phyloP scores from a whole-genome alignment of 2,329 filamentous ascomycete genomes.

The Annulohypoxylon truncatum region DNA sequence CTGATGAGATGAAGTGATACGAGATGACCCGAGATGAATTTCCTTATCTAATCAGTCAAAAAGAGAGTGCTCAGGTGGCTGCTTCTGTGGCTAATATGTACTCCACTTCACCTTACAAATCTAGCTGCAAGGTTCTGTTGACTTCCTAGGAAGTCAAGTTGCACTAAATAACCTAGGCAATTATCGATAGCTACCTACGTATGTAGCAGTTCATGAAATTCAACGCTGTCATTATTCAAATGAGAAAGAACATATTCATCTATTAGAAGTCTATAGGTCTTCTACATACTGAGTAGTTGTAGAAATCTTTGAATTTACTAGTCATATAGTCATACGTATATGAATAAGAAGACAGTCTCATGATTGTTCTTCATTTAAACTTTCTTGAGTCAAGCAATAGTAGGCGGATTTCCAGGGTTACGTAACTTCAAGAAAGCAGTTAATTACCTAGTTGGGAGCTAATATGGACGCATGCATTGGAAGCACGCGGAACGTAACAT shows the following conservation, averaged over 20 bases:
- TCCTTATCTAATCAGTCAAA: slow-evolving; percentile 31
- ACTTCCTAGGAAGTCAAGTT: background rate
- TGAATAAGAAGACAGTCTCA: slow-evolving; percentile 7
- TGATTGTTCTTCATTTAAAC: slow-evolving; percentile 3
- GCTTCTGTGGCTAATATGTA: slow-evolving; percentile 1
- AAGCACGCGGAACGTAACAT: background rate
- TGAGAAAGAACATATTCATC: no score
- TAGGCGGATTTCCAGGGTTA: background rate
- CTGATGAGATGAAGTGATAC: slow-evolving; percentile 31
- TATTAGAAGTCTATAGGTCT: no score
- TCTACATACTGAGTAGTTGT: background rate
- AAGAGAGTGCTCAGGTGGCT: slow-evolving; percentile 14
- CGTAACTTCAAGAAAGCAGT: background rate
- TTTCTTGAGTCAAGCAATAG: slow-evolving; percentile 25
- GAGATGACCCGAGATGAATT: slow-evolving; percentile 13
- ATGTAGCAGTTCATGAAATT: no score
- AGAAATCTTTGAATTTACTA: no score
- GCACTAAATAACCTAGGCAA: slow-evolving; percentile 3
- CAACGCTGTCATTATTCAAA: background rate
- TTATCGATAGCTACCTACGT: slow-evolving; percentile 12
- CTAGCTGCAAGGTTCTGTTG: background rate
- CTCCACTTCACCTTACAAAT: background rate
- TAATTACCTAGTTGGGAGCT: slow-evolving; percentile 11
- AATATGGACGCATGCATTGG: slow-evolving; percentile 18
- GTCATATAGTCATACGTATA: background rate